These are phyloP conservation scores for Magnolia sinica DNA, from an alignment of 164 flowering plant species.

Conservation along the genomic window DNA sequence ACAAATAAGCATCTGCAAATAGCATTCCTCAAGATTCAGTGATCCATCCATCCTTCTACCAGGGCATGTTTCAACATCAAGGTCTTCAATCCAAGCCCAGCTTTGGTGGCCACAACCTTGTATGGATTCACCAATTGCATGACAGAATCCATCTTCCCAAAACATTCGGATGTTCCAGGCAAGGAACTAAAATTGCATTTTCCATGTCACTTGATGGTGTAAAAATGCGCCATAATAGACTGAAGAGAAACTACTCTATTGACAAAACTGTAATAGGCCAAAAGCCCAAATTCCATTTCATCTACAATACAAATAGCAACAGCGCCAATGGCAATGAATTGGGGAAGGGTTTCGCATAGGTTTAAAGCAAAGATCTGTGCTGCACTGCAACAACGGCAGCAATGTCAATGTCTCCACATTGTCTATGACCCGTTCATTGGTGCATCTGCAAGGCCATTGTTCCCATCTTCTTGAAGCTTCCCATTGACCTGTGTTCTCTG, in stretches of 20 bases:
- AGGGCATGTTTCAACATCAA: too few relatives aligned
- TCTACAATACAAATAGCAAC: not conserved
- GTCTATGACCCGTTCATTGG: slow-evolving; percentile 49
- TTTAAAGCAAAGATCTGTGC: not conserved
- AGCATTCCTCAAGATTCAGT: too few relatives aligned
- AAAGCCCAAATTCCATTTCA: slow-evolving; percentile 2
- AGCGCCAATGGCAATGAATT: not conserved
- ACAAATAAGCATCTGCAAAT: too few relatives aligned
- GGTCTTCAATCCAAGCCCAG: not conserved
- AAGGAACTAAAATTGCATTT: too few relatives aligned
- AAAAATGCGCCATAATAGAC: not conserved
- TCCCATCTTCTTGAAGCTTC: slow-evolving; percentile 62
- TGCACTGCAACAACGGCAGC: not conserved
- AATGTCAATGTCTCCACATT: not conserved
- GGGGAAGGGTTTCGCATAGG: not conserved
- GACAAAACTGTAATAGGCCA: slow-evolving; percentile 3
- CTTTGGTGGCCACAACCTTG: not conserved
- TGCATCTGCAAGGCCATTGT: slow-evolving; percentile 38
- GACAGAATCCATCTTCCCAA: not conserved
- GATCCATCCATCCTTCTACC: too few relatives aligned
- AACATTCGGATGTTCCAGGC: too few relatives aligned
- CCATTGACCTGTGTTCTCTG: slow-evolving; percentile 75
- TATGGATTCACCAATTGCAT: not conserved
- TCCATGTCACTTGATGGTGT: too few relatives aligned
- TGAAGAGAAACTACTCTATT: not conserved